A percentile compares a stretch with the other conserved stretches of the same genome.
These are phyloP conservation scores for Fusarium burgessii DNA, from an alignment of 2,329 filamentous ascomycete genomes.

Conservation along the genomic window DNA sequence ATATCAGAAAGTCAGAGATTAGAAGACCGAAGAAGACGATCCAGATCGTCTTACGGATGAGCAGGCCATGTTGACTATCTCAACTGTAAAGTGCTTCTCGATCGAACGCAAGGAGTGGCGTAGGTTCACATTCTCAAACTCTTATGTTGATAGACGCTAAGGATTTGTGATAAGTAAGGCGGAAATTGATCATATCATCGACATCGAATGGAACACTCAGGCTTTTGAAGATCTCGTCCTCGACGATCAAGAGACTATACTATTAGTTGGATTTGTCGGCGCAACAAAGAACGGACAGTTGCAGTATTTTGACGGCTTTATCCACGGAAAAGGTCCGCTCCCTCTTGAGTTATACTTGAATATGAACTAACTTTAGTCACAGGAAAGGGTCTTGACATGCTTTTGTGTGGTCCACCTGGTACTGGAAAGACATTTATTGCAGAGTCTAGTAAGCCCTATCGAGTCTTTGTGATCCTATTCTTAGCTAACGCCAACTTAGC, in stretches of 20 bases:
- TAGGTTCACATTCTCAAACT: slow-evolving; percentile 7
- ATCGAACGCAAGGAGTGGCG: slow-evolving; percentile 21
- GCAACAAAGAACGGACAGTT: not conserved
- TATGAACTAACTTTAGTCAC: not conserved
- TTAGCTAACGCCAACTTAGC: slow-evolving; percentile 17
- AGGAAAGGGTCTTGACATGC: slow-evolving; percentile 48
- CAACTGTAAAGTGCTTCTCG: slow-evolving; percentile 8
- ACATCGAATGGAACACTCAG: slow-evolving; percentile 8
- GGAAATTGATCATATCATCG: not conserved
- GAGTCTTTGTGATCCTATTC: too few species aligned
- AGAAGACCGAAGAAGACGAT: accelerated
- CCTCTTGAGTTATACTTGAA: accelerated
- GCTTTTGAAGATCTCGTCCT: slow-evolving; percentile 5
- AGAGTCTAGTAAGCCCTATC: slow-evolving; percentile 40
- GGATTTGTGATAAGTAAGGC: not conserved
- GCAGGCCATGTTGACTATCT: slow-evolving; percentile 16
- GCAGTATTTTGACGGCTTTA: not conserved
- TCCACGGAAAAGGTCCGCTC: slow-evolving; percentile 5
- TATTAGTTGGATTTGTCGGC: not conserved
- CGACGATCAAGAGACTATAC: not conserved
- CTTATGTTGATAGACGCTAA: not conserved
- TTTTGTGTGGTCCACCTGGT: slow-evolving; percentile 51
- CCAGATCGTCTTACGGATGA: not conserved
- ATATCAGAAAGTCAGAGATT: not conserved
- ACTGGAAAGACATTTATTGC: slow-evolving; percentile 56